Evolutionary conservation across 805 yeast genomes (phyloP).

Genomic region (baker's yeast (Saccharomyces cerevisiae)): DNA sequence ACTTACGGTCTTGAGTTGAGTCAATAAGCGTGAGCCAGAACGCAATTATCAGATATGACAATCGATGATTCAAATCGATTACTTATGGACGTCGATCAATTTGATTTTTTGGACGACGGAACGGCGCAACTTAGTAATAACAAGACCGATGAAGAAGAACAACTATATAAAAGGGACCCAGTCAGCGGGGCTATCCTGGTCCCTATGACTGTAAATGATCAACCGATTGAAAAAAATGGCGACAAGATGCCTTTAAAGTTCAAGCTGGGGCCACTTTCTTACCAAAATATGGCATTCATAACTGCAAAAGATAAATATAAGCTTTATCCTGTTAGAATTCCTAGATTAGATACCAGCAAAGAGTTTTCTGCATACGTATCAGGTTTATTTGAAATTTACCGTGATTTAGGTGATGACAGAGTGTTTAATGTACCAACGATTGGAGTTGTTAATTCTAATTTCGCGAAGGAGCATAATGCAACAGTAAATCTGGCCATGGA

Average conservation of each 20-base stretch:
- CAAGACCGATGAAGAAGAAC: constrained; percentile 1
- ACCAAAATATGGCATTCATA: constrained; percentile 35
- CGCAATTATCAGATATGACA: background rate
- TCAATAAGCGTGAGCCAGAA: background rate
- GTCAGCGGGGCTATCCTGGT: constrained; percentile 2
- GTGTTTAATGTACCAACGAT: constrained; percentile 35
- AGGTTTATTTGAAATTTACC: constrained; percentile 44
- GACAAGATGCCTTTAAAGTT: constrained; percentile 31
- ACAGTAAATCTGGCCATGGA: constrained; percentile 32
- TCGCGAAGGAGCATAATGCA: constrained; percentile 30
- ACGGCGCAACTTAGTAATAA: background rate
- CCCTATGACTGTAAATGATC: background rate
- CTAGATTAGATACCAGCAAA: constrained; percentile 35
- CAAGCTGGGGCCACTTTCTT: constrained; percentile 39
- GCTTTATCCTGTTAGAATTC: constrained; percentile 34
- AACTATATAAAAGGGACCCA: constrained; percentile 6
- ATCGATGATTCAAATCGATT: constrained; percentile 1
- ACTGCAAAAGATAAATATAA: constrained; percentile 36
- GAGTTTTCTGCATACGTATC: constrained; percentile 42
- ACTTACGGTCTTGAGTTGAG: background rate
- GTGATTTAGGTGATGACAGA: constrained; percentile 39
- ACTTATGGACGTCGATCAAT: constrained; percentile 23
- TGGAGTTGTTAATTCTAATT: constrained; percentile 32
- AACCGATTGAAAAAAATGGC: background rate
- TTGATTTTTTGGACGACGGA: constrained; percentile 17